A percentile compares a stretch with the other conserved stretches of the same genome.
phyloP scores from a whole-genome alignment of 2,329 filamentous ascomycete genomes.

The Fusarium sp. region DNA sequence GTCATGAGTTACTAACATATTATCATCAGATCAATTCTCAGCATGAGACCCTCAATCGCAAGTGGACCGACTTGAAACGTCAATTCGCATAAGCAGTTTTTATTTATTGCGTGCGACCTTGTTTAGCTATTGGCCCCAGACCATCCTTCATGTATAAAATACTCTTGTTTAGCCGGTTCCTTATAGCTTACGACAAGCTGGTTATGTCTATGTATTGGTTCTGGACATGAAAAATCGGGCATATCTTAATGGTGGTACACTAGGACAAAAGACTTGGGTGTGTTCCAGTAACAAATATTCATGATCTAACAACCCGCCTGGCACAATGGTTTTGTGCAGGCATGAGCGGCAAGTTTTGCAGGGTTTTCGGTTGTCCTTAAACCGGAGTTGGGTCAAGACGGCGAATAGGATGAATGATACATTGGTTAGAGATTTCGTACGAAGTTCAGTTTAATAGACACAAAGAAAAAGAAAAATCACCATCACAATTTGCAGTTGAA shows the following conservation, averaged over 20 bases:
- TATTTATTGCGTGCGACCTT: conserved; percentile 1
- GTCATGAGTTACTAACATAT: conserved; percentile 24
- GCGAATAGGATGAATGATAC: conserved; percentile 15
- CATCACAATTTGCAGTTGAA: conserved; percentile 30
- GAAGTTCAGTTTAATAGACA: background rate
- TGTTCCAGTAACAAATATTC: conserved; percentile 31
- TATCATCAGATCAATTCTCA: conserved; percentile 71
- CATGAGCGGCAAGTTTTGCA: conserved; percentile 8
- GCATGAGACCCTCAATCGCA: conserved; percentile 78
- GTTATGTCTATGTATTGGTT: conserved; percentile 12
- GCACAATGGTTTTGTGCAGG: conserved; percentile 12
- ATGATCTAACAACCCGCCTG: conserved; percentile 19
- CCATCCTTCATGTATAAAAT: conserved; percentile 45
- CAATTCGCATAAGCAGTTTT: conserved; percentile 59
- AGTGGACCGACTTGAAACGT: conserved; percentile 78
- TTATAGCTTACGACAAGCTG: conserved; percentile 8
- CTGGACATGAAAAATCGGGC: conserved; percentile 27
- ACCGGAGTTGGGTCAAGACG: background rate
- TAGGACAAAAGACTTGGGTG: conserved; percentile 19
- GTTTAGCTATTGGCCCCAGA: conserved; percentile 20
- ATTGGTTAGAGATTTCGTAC: conserved; percentile 5
- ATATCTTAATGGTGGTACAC: conserved; percentile 39
- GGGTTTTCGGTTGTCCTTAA: conserved; percentile 9
- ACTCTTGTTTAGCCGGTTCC: conserved; percentile 30
- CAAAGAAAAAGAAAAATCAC: conserved; percentile 21